Evolutionary conservation across 2,329 filamentous ascomycete species (phyloP), one percentile per base, ranked within the genome.

Genomic region (Purpureocillium lavendulum): DNA sequence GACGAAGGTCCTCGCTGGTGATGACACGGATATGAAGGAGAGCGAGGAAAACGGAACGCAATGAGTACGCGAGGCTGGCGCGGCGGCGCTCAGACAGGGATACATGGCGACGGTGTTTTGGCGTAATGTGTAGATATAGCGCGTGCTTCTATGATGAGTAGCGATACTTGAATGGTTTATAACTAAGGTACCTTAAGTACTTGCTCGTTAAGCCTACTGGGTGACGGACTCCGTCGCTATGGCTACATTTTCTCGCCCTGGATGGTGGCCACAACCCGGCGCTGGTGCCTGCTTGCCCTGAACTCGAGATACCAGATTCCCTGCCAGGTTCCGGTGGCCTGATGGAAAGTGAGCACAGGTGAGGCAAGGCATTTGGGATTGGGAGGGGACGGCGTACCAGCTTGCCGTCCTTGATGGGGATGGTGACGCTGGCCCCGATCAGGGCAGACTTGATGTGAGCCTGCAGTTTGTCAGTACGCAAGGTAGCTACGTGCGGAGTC

Each of bases 271-370:
- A 98, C 82, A 11, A 97, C 76, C 58, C 80, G 84, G 54, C 92
- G 76, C 47, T 77, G 71, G 62, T 96, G 89, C 62, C 78, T 87
- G 50, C 69, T 69, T 9, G 71, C 75, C 41, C 90, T 74, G 59
- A 97, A 97, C 64, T 97, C 92, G 48, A 96, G 66, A 61, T 94
- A 94, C 85, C 87, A 97, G 43, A 97, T 90, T 0, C 92, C 79
- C 54, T 92, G 86, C 86, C 85, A 90, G 4, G 78, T 83, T 16
- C 80, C 80, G 11, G 75, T 76, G 16, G 72, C 72, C 71, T 75
- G n/a, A 10, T n/a, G n/a, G 1, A 17, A 10, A 8, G 9, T 38
- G 12, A 14, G 26, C 30, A n/a, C 10, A 16, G n/a, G 13, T 21
- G 24, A 33, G 7, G 2, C 12, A 33, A 17, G 11, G 12, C 2